Evolutionary conservation across 495 filamentous ascomycete genomes (phyloP), one percentile per base, ranked within the genome.

Genomic region (Penicillium dipodomyicola): DNA sequence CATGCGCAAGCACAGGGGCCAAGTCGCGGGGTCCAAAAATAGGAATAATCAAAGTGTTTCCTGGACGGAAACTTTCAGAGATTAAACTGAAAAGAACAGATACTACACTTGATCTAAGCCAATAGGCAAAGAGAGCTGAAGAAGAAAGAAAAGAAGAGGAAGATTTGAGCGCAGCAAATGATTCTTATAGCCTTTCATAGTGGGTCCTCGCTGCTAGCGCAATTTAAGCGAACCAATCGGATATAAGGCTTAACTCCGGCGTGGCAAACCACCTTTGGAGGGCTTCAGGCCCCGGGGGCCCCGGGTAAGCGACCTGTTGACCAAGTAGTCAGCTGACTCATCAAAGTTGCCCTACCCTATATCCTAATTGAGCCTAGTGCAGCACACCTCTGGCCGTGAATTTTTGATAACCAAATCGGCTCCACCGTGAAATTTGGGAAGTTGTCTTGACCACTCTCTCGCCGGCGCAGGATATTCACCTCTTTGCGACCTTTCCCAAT

Each of bases 21-120:
- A 25, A 25, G 23, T 25, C 23, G 23, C 23, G 4, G 52, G 61
- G 49, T 73, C 62, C 80, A 81, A 90, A 91, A 90, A 92, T 90
- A 79, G 81, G 85, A 82, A 83, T 90, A 92, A 92, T 90, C 85
- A 86, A 80, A 80, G 83, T 87, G 81, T 82, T 78, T 79, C 79
- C 84, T 60, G 78, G 75, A 87, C 83, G 85, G 72, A 76, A 71
- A 77, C 78, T 82, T 83, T 82, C 80, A 83, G 80, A 82, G 79
- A 82, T 92, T 91, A 92, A 91, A 92, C 88, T 93, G 87, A 92
- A 92, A 92, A 95, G 90, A 95, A 95, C 90, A 95, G 90, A 94
- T 96, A 94, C 90, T 93, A 94, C 89, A 94, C 90, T 92, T 93
- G 90, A 94, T 93, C 90, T 94, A 75, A 79, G 80, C 78, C 74